A percentile compares a stretch with the other conserved stretches of the same genome.
Conservation (phyloP, 306 rosid species). For the Rosa lucieae region DNA sequence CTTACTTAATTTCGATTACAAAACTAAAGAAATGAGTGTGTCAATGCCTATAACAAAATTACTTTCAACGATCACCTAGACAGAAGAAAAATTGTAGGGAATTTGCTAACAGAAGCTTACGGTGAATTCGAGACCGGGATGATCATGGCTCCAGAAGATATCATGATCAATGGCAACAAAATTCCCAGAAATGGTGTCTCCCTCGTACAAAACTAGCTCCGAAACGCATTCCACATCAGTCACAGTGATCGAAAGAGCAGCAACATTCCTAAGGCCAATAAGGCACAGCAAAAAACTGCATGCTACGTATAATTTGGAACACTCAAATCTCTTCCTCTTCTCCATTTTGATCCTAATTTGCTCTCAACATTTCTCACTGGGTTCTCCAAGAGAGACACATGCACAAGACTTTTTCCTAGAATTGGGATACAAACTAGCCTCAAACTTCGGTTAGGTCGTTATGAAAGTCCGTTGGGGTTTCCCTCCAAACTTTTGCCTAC, state of each 20-base stretch:
- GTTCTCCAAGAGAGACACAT: background rate
- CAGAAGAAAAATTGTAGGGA: background rate
- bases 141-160: constrained; percentile 22
- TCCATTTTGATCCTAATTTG: constrained; percentile 10
- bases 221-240: constrained; percentile 10
- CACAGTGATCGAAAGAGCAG: constrained; percentile 12
- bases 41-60: too few species aligned
- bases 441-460: constrained; percentile 1
- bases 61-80: background rate
- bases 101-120: background rate
- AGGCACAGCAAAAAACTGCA: constrained; percentile 2
- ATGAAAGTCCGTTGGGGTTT: background rate
- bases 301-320: background rate
- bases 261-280: background rate
- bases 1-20: background rate
- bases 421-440: background rate
- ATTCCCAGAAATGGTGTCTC: constrained; percentile 10
- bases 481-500: background rate
- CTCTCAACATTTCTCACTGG: background rate
- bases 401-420: background rate
- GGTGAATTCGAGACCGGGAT: constrained; percentile 15
- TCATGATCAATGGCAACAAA: constrained; percentile 22
- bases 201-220: constrained; percentile 9
- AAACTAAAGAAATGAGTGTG: background rate
- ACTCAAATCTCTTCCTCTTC: background rate